A percentile compares a stretch with the other conserved stretches of the same genome.
phyloP scores from a whole-genome alignment of 306 rosid genomes.

The Dalbergia oliveri region DNA sequence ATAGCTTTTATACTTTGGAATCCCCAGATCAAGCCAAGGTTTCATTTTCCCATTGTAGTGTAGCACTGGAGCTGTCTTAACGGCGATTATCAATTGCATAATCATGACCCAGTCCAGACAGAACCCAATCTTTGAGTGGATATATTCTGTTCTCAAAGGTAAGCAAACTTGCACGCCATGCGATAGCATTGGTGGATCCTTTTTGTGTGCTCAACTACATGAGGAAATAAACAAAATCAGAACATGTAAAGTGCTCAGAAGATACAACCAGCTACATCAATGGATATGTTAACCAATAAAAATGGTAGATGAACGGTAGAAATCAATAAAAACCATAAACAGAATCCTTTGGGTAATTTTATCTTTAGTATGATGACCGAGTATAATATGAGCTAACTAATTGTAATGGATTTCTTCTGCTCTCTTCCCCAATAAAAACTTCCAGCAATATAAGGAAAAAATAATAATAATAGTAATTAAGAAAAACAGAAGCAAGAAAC shows the following conservation, averaged over 20 bases:
- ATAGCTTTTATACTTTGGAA: conserved; percentile 73
- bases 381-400: conserved; percentile 26
- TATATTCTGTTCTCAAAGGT: conserved; percentile 72
- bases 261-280: conserved; percentile 23
- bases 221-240: conserved; percentile 44
- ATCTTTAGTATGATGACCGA: conserved; percentile 9
- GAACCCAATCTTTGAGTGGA: conserved; percentile 75
- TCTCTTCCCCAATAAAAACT: neutral
- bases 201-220: conserved; percentile 57
- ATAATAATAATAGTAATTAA: neutral
- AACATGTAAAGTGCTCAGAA: conserved; percentile 35
- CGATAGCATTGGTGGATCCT: conserved; percentile 52
- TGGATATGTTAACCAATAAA: neutral
- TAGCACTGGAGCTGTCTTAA: conserved; percentile 60
- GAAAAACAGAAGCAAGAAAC: conserved; percentile 6
- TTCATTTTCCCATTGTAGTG: conserved; percentile 97
- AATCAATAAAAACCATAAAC: neutral
- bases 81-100: conserved; percentile 55
- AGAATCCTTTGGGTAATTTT: conserved; percentile 21
- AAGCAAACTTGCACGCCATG: conserved; percentile 83
- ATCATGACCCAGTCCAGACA: conserved; percentile 87
- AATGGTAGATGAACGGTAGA: neutral
- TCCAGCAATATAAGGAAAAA: neutral
- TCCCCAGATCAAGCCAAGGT: conserved; percentile 99
- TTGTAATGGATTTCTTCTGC: conserved; percentile 25